Conservation (phyloP, 2,329 filamentous ascomycete genomes). For the Samsoniella hepiali region DNA sequence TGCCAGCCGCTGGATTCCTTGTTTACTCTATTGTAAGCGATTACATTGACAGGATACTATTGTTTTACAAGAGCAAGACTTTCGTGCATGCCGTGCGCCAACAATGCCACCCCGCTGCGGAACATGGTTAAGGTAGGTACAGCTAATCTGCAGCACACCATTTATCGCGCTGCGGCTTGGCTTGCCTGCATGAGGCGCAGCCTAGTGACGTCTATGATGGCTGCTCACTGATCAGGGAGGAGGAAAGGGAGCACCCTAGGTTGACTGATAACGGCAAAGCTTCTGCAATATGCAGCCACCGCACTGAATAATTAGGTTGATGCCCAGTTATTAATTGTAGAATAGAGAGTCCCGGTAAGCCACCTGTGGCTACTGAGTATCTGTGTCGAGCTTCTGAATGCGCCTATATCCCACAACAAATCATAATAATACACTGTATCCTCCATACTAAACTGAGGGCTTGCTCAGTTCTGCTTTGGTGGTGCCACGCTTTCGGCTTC, state of each 20-base stretch:
- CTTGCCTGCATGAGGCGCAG: background rate
- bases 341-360: background rate
- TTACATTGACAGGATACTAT: background rate
- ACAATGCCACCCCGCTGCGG: background rate
- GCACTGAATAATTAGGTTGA: background rate
- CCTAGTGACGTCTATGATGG: conserved; percentile 6
- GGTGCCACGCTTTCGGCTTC: background rate
- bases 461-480: background rate
- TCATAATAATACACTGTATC: background rate
- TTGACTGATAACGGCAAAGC: background rate
- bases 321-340: background rate
- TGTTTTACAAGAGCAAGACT: too few relatives aligned
- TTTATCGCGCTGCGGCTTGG: background rate
- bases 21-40: background rate
- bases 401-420: background rate
- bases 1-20: background rate
- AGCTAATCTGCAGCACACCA: background rate
- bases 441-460: background rate
- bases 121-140: too few relatives aligned
- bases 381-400: background rate
- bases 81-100: background rate
- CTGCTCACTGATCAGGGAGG: too few relatives aligned
- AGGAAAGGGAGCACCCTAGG: background rate
- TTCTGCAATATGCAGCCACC: background rate
- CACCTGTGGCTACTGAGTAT: background rate